These are phyloP conservation scores for Cyclotella cryptica DNA, from an alignment of 108 stramenopile genomes.

Conservation along the genomic window DNA sequence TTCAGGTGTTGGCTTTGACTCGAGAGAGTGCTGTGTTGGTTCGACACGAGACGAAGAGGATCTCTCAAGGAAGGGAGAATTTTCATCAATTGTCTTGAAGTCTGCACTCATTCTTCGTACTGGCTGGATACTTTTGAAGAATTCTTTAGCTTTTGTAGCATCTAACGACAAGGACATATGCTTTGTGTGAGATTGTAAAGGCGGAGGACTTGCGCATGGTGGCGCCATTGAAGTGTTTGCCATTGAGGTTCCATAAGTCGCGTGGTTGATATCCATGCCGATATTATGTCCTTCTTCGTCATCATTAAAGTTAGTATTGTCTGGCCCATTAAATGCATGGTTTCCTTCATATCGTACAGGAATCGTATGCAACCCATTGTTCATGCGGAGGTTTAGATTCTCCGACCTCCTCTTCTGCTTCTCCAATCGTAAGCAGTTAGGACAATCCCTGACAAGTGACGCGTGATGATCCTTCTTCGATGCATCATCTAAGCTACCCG, in stretches of 20 bases:
- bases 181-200: conserved; percentile 32
- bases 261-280: conserved; percentile 15
- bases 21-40: not conserved
- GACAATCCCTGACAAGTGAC: conserved; percentile 72
- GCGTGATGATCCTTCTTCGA: conserved; percentile 65
- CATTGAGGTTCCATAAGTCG: not conserved
- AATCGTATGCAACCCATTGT: not conserved
- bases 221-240: not conserved
- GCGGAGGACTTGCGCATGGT: not conserved
- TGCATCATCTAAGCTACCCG: conserved; percentile 78
- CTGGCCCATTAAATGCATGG: not conserved
- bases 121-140: not conserved
- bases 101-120: conserved; percentile 21
- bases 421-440: conserved; percentile 73
- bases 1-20: conserved; percentile 24
- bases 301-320: not conserved
- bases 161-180: conserved; percentile 62
- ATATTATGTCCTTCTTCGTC: conserved; percentile 13
- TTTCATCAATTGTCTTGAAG: conserved; percentile 39
- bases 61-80: conserved; percentile 27
- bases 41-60: not conserved
- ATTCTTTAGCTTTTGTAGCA: conserved; percentile 8
- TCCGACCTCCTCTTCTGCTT: conserved; percentile 15
- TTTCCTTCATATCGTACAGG: conserved; percentile 14
- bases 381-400: not conserved